Conservation (phyloP, 2,329 filamentous ascomycete genomes). For the Penicillium sp. region DNA sequence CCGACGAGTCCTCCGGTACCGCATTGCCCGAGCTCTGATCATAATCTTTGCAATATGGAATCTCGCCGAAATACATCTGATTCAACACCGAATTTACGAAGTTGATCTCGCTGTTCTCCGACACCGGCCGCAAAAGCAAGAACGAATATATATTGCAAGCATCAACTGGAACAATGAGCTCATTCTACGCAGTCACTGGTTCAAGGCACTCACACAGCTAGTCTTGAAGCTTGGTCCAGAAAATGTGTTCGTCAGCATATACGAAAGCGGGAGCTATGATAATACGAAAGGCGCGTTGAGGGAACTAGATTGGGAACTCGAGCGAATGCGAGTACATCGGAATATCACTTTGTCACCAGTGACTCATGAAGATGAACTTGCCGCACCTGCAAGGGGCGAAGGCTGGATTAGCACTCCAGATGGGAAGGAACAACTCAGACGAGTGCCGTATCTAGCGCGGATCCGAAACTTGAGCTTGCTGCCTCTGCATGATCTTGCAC, state of each 20-base stretch:
- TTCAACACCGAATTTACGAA: slow-evolving; percentile 16
- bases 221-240: slow-evolving; percentile 57
- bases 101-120: slow-evolving; percentile 9
- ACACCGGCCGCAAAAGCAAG: slow-evolving; percentile 12
- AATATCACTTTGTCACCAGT: slow-evolving; percentile 58
- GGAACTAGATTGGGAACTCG: slow-evolving; percentile 56
- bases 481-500: slow-evolving; percentile 54
- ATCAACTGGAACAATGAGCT: slow-evolving; percentile 67
- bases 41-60: slow-evolving; percentile 23
- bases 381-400: slow-evolving; percentile 41
- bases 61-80: slow-evolving; percentile 19
- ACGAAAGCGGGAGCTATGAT: slow-evolving; percentile 69
- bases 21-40: slow-evolving; percentile 18
- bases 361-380: slow-evolving; percentile 59
- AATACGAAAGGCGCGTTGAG: slow-evolving; percentile 62
- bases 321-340: slow-evolving; percentile 51
- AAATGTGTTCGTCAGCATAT: slow-evolving; percentile 67
- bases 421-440: slow-evolving; percentile 55
- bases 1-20: slow-evolving; percentile 14
- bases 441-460: slow-evolving; percentile 67
- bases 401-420: slow-evolving; percentile 65
- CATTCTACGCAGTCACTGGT: slow-evolving; percentile 63
- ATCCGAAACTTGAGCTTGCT: slow-evolving; percentile 63
- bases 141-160: slow-evolving; percentile 63
- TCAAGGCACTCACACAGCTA: slow-evolving; percentile 57